Evolutionary conservation across 768 basidiomycete genomes (phyloP).

Genomic region (Termitomyces sp.): DNA sequence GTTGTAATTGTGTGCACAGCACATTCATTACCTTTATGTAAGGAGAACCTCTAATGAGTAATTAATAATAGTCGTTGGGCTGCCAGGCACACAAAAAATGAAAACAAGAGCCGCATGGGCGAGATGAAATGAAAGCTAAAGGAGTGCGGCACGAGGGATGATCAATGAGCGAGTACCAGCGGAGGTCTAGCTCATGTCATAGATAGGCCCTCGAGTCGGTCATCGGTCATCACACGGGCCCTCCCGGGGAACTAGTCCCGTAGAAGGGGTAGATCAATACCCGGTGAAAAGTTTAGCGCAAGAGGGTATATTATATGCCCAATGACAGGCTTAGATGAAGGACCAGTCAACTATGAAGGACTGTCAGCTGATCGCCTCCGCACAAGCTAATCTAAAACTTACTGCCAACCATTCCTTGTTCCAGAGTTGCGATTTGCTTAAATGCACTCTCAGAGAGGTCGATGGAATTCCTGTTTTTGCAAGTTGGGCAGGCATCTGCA

Average conservation of each 20-base stretch:
- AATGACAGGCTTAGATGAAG: constrained; percentile 25
- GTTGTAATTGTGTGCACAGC: constrained; percentile 1
- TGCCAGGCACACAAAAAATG: constrained; percentile 4
- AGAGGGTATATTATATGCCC: background rate
- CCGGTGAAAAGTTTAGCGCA: background rate
- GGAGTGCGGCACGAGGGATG: constrained; percentile 5
- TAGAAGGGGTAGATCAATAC: constrained; percentile 3
- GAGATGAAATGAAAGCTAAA: background rate
- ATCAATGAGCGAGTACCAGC: constrained; percentile 16
- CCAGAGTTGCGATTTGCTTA: constrained; percentile 40
- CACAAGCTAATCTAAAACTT: constrained; percentile 20
- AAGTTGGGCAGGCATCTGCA: constrained; percentile 82
- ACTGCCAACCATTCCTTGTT: constrained; percentile 56
- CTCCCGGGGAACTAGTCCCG: constrained; percentile 5
- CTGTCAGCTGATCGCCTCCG: background rate
- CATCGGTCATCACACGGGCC: constrained; percentile 4
- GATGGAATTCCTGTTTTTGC: constrained; percentile 58
- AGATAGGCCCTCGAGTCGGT: constrained; percentile 12
- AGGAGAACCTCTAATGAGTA: background rate
- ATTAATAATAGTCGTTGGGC: background rate
- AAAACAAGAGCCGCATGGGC: background rate
- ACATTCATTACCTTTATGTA: constrained; percentile 3
- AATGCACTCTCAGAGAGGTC: constrained; percentile 74
- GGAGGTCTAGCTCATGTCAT: constrained; percentile 10
- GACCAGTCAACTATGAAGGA: constrained; percentile 30